These are phyloP conservation scores for Thuja plicata DNA, from an alignment of 83 land plant genomes.

Conservation along the genomic window DNA sequence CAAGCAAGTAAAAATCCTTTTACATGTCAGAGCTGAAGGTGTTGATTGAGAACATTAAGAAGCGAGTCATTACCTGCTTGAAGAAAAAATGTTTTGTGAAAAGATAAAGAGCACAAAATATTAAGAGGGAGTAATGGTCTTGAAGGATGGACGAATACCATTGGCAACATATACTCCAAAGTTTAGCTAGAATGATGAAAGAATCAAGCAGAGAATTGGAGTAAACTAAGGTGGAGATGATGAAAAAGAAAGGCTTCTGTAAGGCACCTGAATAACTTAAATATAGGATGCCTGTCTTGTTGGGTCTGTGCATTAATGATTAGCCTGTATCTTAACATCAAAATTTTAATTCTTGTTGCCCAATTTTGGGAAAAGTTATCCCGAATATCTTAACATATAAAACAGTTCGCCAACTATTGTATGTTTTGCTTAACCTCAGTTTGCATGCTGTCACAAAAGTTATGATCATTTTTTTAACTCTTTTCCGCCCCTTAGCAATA, in stretches of 20 bases:
- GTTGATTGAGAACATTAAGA: too few relatives aligned
- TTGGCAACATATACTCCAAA: background rate
- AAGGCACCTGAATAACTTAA: background rate
- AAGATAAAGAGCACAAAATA: too few relatives aligned
- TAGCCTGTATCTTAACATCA: background rate
- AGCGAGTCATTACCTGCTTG: too few relatives aligned
- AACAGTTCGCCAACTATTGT: background rate
- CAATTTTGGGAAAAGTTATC: background rate
- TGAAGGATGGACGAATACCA: background rate
- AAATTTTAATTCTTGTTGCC: background rate
- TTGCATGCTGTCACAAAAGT: constrained; percentile 1
- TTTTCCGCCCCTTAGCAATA: background rate
- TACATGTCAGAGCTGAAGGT: too few relatives aligned
- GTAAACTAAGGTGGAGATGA: background rate
- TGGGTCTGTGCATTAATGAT: background rate
- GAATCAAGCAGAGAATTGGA: background rate
- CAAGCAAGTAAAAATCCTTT: too few relatives aligned
- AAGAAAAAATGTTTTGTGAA: too few relatives aligned
- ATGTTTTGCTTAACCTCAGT: background rate
- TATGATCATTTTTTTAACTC: background rate
- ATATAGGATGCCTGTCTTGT: background rate
- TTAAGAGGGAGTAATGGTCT: too few relatives aligned
- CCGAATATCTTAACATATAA: background rate
- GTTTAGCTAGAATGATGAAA: background rate
- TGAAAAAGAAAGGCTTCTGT: background rate